Evolutionary conservation across 2,329 filamentous ascomycete genomes (phyloP).

Genomic region (Ophiocordyceps camponoti-rufipedis): DNA sequence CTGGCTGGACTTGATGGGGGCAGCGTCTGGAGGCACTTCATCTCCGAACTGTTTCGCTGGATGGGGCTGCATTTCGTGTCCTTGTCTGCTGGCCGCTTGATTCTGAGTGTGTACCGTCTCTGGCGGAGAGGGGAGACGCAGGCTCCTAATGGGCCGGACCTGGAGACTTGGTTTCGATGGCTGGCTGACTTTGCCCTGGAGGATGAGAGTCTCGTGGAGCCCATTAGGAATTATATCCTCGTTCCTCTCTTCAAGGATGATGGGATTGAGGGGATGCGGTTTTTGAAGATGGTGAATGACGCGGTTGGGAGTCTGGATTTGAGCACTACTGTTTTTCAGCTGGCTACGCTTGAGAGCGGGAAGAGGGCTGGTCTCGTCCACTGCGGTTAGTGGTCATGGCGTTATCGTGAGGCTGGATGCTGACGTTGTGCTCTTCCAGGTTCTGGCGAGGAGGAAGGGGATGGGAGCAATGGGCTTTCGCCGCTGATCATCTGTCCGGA

Average conservation of each 20-base stretch:
- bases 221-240: slow-evolving; percentile 46
- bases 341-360: slow-evolving; percentile 51
- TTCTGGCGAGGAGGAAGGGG: slow-evolving; percentile 7
- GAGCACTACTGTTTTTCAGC: slow-evolving; percentile 37
- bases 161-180: slow-evolving; percentile 35
- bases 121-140: slow-evolving; percentile 15
- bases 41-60: slow-evolving; percentile 32
- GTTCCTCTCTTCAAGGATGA: slow-evolving; percentile 43
- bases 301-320: slow-evolving; percentile 25
- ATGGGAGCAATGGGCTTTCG: slow-evolving; percentile 4
- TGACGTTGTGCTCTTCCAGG: slow-evolving; percentile 5
- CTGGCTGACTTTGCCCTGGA: slow-evolving; percentile 29
- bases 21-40: slow-evolving; percentile 30
- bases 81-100: slow-evolving; percentile 40
- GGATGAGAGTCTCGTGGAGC: slow-evolving; percentile 36
- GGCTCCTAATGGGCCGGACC: slow-evolving; percentile 10
- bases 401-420: too few relatives aligned
- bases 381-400: slow-evolving; percentile 29
- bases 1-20: slow-evolving; percentile 2
- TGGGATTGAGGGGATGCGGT: slow-evolving; percentile 29
- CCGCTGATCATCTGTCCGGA: slow-evolving; percentile 19
- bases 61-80: slow-evolving; percentile 38
- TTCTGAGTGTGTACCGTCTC: slow-evolving; percentile 36
- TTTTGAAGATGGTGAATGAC: slow-evolving; percentile 40
- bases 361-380: slow-evolving; percentile 54